phyloP scores from a whole-genome alignment of 2,329 filamentous ascomycete genomes.

The Teratosphaeria destructans region DNA sequence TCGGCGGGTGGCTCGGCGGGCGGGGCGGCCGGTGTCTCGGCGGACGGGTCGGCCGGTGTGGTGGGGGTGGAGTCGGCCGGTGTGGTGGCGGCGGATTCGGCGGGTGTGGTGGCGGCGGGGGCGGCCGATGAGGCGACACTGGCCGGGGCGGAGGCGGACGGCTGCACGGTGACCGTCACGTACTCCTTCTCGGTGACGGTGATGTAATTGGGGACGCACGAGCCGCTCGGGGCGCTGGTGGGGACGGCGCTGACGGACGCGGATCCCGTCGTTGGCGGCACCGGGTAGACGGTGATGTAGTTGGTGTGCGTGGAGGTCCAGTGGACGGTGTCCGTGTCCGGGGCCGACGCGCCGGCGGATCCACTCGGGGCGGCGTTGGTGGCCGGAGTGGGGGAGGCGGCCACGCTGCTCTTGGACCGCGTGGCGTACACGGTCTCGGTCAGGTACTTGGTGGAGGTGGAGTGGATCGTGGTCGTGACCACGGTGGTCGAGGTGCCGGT shows the following conservation, averaged over 20 bases:
- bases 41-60: too few relatives aligned
- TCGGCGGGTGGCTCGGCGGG: too few relatives aligned
- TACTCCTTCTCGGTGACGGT: background rate
- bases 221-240: background rate
- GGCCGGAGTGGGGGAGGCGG: constrained; percentile 4
- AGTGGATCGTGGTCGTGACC: constrained; percentile 25
- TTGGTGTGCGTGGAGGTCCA: constrained; percentile 25
- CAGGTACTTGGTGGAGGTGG: constrained; percentile 24
- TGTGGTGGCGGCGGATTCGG: constrained; percentile 11
- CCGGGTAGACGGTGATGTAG: constrained; percentile 25
- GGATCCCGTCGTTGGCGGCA: constrained; percentile 4
- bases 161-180: background rate
- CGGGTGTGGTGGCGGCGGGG: constrained; percentile 2
- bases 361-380: constrained; percentile 3
- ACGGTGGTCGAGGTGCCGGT: constrained; percentile 23
- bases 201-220: background rate
- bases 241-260: background rate
- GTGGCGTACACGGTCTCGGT: constrained; percentile 20
- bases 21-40: constrained; percentile 5
- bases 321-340: constrained; percentile 15
- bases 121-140: constrained; percentile 19
- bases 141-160: constrained; percentile 14
- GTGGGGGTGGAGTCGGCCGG: constrained; percentile 16
- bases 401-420: constrained; percentile 8
- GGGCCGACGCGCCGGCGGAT: background rate